phyloP scores from a whole-genome alignment of 768 basidiomycete genomes.

The Boletellus ananas region DNA sequence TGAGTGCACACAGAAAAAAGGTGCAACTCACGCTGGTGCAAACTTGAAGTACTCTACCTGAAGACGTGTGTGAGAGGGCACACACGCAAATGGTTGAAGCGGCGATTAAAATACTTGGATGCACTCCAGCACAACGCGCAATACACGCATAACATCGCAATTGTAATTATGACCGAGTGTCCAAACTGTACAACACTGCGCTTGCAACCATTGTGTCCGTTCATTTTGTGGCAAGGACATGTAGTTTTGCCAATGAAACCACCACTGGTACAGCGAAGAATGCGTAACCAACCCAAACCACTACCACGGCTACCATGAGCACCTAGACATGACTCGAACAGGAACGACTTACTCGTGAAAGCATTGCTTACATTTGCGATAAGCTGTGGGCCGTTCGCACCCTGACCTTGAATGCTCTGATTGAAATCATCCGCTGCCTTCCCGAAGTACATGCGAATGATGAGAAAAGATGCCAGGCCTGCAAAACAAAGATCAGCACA shows the following conservation, averaged over 20 bases:
- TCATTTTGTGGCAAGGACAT: constrained; percentile 50
- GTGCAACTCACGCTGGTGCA: constrained; percentile 15
- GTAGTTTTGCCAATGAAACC: constrained; percentile 62
- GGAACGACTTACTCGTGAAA: constrained; percentile 59
- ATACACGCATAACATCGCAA: too few species aligned
- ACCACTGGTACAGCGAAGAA: constrained; percentile 71
- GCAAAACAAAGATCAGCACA: background rate
- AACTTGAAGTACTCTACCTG: background rate
- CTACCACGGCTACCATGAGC: constrained; percentile 33
- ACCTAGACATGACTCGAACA: background rate
- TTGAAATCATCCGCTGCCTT: constrained; percentile 81
- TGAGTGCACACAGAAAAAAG: constrained; percentile 18
- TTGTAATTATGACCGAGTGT: too few species aligned
- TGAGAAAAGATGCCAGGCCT: constrained; percentile 68
- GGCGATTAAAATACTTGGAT: constrained; percentile 12
- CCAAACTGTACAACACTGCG: background rate
- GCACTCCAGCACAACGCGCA: too few species aligned
- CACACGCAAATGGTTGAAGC: constrained; percentile 12
- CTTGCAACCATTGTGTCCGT: background rate
- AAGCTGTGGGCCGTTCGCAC: constrained; percentile 52
- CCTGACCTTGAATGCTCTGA: constrained; percentile 49
- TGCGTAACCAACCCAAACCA: constrained; percentile 77
- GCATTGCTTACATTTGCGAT: constrained; percentile 64
- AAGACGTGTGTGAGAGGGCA: background rate
- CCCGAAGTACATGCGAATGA: constrained; percentile 78